A percentile compares a stretch with the other conserved stretches of the same genome.
Conservation (phyloP, 441 rosid genomes). For the Theobroma grandiflorum region DNA sequence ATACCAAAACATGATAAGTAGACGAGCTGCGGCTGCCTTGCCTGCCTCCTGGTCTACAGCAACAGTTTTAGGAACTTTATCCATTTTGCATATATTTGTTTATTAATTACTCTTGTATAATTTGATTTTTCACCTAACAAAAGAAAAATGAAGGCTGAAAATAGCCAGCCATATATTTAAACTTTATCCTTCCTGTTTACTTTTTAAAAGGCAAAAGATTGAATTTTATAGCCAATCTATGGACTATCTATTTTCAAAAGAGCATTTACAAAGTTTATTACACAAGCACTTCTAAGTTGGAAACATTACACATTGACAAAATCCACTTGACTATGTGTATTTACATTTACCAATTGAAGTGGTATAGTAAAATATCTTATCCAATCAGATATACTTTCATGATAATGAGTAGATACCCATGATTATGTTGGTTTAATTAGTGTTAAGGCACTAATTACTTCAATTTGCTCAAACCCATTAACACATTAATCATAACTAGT, state of each 20-base stretch:
- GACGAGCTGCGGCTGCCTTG: too few relatives aligned
- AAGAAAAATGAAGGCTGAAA: too few relatives aligned
- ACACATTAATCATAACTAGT: not conserved
- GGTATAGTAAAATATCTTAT: not conserved
- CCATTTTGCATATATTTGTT: too few relatives aligned
- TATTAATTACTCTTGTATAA: too few relatives aligned
- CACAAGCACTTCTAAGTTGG: not conserved
- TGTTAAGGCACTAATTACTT: not conserved
- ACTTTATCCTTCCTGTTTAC: not conserved
- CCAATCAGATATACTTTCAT: not conserved
- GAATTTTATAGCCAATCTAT: not conserved
- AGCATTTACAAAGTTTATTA: not conserved
- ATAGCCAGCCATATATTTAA: too few relatives aligned
- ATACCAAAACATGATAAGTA: too few relatives aligned
- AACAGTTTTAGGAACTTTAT: too few relatives aligned
- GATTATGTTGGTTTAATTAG: slow-evolving; percentile 10
- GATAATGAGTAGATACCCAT: slow-evolving; percentile 21
- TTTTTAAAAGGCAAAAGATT: not conserved
- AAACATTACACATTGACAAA: not conserved
- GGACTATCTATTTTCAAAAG: not conserved
- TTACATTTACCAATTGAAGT: not conserved
- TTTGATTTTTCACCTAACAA: too few relatives aligned
- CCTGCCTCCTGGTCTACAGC: too few relatives aligned
- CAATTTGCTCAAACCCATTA: not conserved
- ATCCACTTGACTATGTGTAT: not conserved